Evolutionary conservation across 2,329 filamentous ascomycete species (phyloP), one percentile per base, ranked within the genome.

Genomic region (Aschersonia sp.): DNA sequence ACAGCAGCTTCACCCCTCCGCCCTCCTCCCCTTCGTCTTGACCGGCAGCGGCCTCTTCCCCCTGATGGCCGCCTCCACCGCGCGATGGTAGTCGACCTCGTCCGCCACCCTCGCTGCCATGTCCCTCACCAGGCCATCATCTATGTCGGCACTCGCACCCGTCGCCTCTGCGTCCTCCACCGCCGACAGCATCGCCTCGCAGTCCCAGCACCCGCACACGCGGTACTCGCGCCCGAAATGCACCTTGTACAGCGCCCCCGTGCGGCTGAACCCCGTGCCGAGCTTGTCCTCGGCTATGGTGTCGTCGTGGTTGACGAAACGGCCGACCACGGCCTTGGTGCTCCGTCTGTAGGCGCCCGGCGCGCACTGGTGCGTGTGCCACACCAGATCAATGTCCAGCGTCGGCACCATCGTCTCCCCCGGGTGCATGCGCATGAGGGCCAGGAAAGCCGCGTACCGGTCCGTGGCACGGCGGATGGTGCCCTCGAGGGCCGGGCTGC

Each of bases 281-380:
- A 68, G 49, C 35, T 47, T 51, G 6, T 45, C 48, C 40, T 57
- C 51, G 0, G 44, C 58, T 28, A 70, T 59, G 2, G 51, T 65
- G 45, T 70, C 67, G 45, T 70, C 62, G 48, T 69, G 65, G 30
- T 69, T 62, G 40, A 69, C 54, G 44, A 64, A 61, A 3, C 52
- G 50, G 0, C 60, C 59, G 0, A 51, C 46, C 2, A 52, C 9
- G 0, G 47, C 42, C 40, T 54, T 53, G 43, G 54, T 54, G 1
- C 47, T 51, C 29, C 48, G 38, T 0, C 49, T 50, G 48, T 69
- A 69, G 1, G 48, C 10, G 2, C 30, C 49, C 0, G 63, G 56
- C 1, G 58, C 60, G 44, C 61, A 62, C 47, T 69, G 67, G 46
- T 70, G 66, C 0, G 68, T 71, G 45, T 70, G 65, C 68, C 68